Evolutionary conservation across 768 basidiomycete species (phyloP), one percentile per base, ranked within the genome.

Genomic region (Auricularia heimuer): DNA sequence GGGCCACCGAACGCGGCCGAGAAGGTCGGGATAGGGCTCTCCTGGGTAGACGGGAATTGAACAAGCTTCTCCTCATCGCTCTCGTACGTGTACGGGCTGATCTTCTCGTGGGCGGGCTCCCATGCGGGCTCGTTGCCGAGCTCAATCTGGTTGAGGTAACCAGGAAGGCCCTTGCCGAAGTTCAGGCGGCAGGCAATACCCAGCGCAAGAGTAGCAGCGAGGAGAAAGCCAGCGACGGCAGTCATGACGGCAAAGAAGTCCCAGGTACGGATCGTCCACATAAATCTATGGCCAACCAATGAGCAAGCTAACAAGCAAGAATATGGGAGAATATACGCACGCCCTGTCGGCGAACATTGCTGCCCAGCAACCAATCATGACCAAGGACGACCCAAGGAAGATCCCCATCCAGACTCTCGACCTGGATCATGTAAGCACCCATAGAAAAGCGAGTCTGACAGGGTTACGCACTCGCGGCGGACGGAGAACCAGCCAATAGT

Each of bases 251-350:
- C 80, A 74, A 92, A 92, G 79, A 92, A 90, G 3, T 73, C 73
- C 90, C 90, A 92, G 12, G 83, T 83, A 54, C 79, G 73, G 72
- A 88, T 90, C 18, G 85, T 86, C 87, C 88, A 89, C 58, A 86
- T 83, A 81, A 92, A 42, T 42, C 39, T 42, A 14, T 7, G 39
- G 39, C 2, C 7, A 42, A 42, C 1, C 92, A 3, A 87, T 83
- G 6, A 77, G 77, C 34, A 44, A 4, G 39, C 62, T 12, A 47
- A 44, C 33, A 12, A 12, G 24, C 12, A 8, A 10, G 3, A 29
- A 54, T 24, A 29, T 29, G 29, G 29, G 29, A 12, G 39, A 18
- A 2, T 16, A 21, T 14, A 42, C 39, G 39, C 39, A 44, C 21
- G 18, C 63, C 16, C 54, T 60, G 60, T 87, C 84, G 63, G 83